Base-by-base conservation (phyloP, 331 rosid species). In the Cydonia oblonga region DNA sequence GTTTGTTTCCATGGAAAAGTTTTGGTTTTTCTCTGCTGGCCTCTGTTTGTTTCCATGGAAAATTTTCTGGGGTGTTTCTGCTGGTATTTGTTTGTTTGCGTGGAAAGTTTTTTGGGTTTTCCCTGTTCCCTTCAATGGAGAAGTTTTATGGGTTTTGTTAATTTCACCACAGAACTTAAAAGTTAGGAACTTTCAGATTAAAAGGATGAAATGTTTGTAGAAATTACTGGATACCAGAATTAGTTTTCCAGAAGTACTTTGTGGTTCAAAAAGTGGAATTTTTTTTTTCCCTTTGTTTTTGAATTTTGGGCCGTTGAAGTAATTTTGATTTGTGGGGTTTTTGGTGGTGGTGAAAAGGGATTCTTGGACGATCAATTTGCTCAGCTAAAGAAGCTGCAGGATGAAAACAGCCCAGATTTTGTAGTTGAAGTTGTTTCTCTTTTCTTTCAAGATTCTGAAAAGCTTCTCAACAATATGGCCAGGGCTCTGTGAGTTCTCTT, bases 361-460 rank as follows among this genome's bases (percentile, higher is more conserved):
- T 76, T 71, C 65, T 80, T 86, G 88, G 96, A 89, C 73, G 93
- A 89, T 73, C 92, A 91, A 74, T 91, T 89, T 81, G 72, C 62
- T 51, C 91, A 89, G 82, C 90, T 89, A 44, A 85, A 83, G 85
- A 85, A 84, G 76, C 86, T 92, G 40, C 93, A 89, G 57, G 97
- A 89, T 66, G 92, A 83, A 66, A 83, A 62, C 74, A 89, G 79
- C 72, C 93, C 93, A 2, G 84, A 89, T 80, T 92, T 92, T 76
- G 92, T 87, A 71, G 59, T 74, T 20, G 96, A 92, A 81, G 92
- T 91, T 75, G 82, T 89, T n/a, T 80, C 85, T 42, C 84, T 91
- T 77, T 91, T 82, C 82, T 91, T 91, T 81, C 90, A 79, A 68
- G 92, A 89, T 80, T 89, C 97, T 68, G 88, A 83, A 67, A 89